A percentile compares a stretch with the other conserved stretches of the same genome.
Conservation (phyloP, 2,329 filamentous ascomycete genomes). For the Xylariales sp. region DNA sequence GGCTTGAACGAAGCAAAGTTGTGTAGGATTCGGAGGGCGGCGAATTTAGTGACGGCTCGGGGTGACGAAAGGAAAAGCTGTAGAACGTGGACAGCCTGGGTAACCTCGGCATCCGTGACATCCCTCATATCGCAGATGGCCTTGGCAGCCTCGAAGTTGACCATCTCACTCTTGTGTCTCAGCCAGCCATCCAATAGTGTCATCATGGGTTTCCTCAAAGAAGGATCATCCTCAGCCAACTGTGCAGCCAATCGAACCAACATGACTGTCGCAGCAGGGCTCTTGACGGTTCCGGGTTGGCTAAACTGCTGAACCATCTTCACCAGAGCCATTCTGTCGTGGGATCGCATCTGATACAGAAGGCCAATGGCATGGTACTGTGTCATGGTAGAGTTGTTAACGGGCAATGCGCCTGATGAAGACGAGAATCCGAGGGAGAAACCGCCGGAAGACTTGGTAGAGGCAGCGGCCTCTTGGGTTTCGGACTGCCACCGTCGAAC, state of each 20-base stretch:
- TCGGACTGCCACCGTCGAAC: slow-evolving; percentile 98
- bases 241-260: slow-evolving; percentile 89
- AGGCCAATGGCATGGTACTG: slow-evolving; percentile 98
- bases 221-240: slow-evolving; percentile 86
- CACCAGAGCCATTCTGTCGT: slow-evolving; percentile 95
- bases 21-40: slow-evolving; percentile 92
- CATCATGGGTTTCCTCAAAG: slow-evolving; percentile 93
- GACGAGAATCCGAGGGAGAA: slow-evolving; percentile 91
- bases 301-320: slow-evolving; percentile 99
- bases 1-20: slow-evolving; percentile 97
- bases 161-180: slow-evolving; percentile 98
- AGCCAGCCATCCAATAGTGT: slow-evolving; percentile 93
- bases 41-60: slow-evolving; percentile 93
- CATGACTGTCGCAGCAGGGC: slow-evolving; percentile 86
- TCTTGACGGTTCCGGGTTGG: slow-evolving; percentile 86
- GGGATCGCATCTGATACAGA: slow-evolving; percentile 94
- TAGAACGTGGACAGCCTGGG: slow-evolving; percentile 88
- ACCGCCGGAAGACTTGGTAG: slow-evolving; percentile 79
- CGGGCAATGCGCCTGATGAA: slow-evolving; percentile 65
- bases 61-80: slow-evolving; percentile 97
- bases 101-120: slow-evolving; percentile 84
- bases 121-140: slow-evolving; percentile 94
- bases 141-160: slow-evolving; percentile 98
- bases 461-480: slow-evolving; percentile 92
- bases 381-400: slow-evolving; percentile 94